These are phyloP conservation scores for Sporothrix protearum DNA, from an alignment of 2,329 filamentous ascomycete genomes.

Conservation along the genomic window DNA sequence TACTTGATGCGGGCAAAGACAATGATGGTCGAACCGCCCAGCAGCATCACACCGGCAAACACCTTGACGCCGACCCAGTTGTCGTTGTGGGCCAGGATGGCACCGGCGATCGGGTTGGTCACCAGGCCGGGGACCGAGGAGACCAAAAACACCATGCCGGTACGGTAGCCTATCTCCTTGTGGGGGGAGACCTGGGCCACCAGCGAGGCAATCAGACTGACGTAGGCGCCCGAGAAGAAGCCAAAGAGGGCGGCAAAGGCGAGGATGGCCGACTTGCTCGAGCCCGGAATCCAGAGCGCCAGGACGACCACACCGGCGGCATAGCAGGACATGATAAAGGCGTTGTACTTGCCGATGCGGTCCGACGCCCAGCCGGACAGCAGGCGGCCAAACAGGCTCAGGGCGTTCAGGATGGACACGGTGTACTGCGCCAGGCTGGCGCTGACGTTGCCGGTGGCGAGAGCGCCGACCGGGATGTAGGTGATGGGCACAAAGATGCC, in stretches of 20 bases:
- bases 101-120: constrained; percentile 50
- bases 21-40: constrained; percentile 34
- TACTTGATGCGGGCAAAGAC: constrained; percentile 31
- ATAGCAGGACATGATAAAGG: constrained; percentile 45
- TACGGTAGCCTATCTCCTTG: constrained; percentile 52
- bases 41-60: constrained; percentile 37
- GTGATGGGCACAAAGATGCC: constrained; percentile 32
- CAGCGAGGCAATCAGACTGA: constrained; percentile 40
- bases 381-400: constrained; percentile 39
- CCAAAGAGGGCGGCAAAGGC: constrained; percentile 43
- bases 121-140: constrained; percentile 51
- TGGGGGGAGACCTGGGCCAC: constrained; percentile 53
- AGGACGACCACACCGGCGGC: constrained; percentile 40
- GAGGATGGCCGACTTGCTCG: constrained; percentile 34
- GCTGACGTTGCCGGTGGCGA: constrained; percentile 27
- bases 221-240: constrained; percentile 39
- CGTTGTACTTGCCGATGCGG: constrained; percentile 40
- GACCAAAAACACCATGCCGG: constrained; percentile 50
- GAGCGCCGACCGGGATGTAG: constrained; percentile 31
- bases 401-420: constrained; percentile 32
- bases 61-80: constrained; percentile 39
- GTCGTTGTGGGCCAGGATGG: constrained; percentile 29
- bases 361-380: constrained; percentile 34
- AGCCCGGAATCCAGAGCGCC: constrained; percentile 43
- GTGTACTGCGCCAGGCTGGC: constrained; percentile 30